Conservation (phyloP, 1,139 yeast species). For the Magnusiomyces ingens region DNA sequence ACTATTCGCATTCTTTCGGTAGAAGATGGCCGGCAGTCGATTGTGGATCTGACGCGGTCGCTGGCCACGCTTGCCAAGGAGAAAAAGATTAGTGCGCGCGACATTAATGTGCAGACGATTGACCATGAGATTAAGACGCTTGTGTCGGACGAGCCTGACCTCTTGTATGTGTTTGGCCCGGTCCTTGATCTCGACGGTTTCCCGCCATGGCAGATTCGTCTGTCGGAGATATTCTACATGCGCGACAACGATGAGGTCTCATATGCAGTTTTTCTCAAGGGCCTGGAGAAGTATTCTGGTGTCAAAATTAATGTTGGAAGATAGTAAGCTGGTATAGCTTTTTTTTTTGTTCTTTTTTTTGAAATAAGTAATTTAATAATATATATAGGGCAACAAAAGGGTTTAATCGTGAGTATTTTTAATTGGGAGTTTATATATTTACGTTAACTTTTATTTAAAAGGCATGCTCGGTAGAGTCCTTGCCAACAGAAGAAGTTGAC, state of each 20-base stretch:
- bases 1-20: conserved; percentile 61
- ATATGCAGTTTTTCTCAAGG: conserved; percentile 80
- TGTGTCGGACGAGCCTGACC: conserved; percentile 87
- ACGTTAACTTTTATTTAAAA: conserved; percentile 1
- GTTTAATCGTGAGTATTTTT: too few relatives aligned
- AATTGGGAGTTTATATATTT: too few relatives aligned
- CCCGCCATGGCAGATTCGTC: conserved; percentile 96
- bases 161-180: conserved; percentile 80
- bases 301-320: conserved; percentile 87
- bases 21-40: conserved; percentile 83
- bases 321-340: conserved; percentile 24
- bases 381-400: too few relatives aligned
- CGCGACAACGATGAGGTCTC: conserved; percentile 79
- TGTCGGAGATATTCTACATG: conserved; percentile 87
- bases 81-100: conserved; percentile 55
- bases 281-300: conserved; percentile 68
- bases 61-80: conserved; percentile 68
- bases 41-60: conserved; percentile 81
- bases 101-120: conserved; percentile 65
- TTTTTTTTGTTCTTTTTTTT: too few relatives aligned
- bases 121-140: conserved; percentile 69
- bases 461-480: conserved; percentile 42
- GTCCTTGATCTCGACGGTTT: conserved; percentile 81
- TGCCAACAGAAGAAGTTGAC: conserved; percentile 42
- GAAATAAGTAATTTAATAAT: too few relatives aligned